phyloP scores from a whole-genome alignment of 148 eudicot species.

The Vaccinium corymbosum region DNA sequence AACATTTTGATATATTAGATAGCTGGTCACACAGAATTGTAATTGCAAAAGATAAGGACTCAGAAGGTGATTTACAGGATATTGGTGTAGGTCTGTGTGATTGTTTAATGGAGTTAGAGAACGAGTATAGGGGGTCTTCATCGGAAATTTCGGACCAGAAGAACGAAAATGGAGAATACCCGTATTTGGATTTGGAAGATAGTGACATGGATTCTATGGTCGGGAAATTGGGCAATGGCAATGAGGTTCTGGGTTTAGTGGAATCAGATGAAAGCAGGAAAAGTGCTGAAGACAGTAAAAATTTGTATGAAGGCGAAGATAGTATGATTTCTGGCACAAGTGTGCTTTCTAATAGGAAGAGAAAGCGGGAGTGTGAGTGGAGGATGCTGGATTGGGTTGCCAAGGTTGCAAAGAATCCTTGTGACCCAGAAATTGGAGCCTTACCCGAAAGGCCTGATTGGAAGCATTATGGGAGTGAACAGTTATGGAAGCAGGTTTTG shows the following conservation, averaged over 20 bases:
- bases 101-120: constrained; percentile 39
- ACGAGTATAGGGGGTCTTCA: constrained; percentile 32
- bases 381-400: constrained; percentile 55
- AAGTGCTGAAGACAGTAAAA: constrained; percentile 17
- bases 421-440: constrained; percentile 44
- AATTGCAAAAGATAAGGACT: constrained; percentile 15
- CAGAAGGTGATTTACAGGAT: constrained; percentile 18
- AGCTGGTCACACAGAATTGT: constrained; percentile 27
- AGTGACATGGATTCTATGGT: constrained; percentile 28
- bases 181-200: constrained; percentile 37
- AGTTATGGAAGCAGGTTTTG: constrained; percentile 66
- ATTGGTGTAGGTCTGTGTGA: constrained; percentile 15
- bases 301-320: constrained; percentile 18
- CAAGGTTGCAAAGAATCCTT: constrained; percentile 66
- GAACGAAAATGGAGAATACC: constrained; percentile 30
- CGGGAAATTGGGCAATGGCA: not conserved
- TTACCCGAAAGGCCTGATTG: constrained; percentile 62
- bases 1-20: constrained; percentile 47
- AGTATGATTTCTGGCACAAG: constrained; percentile 24
- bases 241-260: constrained; percentile 14
- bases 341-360: constrained; percentile 35
- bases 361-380: constrained; percentile 37
- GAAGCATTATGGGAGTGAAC: constrained; percentile 50
- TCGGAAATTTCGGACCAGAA: constrained; percentile 27
- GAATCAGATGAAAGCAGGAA: constrained; percentile 17